These are phyloP conservation scores for Apostasia ramifera DNA, from an alignment of 106 monocot genomes.

Conservation along the genomic window DNA sequence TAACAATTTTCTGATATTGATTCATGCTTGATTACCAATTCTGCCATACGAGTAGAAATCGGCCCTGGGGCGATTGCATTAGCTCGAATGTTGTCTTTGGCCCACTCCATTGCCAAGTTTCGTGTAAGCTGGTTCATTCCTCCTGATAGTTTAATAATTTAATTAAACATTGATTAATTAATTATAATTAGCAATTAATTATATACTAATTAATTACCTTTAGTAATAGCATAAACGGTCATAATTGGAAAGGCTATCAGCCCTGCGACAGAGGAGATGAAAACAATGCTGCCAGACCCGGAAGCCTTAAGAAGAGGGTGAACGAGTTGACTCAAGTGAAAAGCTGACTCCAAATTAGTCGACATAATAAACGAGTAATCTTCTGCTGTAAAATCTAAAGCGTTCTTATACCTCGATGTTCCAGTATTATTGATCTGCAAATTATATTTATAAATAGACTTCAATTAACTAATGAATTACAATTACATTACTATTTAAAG, in stretches of 20 bases:
- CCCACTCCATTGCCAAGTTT: slow-evolving; percentile 37
- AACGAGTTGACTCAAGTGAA: slow-evolving; percentile 16
- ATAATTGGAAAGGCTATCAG: neutral
- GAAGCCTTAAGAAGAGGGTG: slow-evolving; percentile 21
- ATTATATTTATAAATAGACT: neutral
- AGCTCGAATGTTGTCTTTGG: slow-evolving; percentile 21
- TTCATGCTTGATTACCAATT: too few species aligned
- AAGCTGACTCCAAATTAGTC: slow-evolving; percentile 24
- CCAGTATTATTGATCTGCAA: slow-evolving; percentile 13
- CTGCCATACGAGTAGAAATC: slow-evolving; percentile 3
- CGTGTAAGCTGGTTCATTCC: slow-evolving; percentile 34
- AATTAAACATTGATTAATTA: neutral
- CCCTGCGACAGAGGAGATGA: slow-evolving; percentile 13
- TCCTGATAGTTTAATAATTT: slow-evolving; percentile 15
- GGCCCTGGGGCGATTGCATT: slow-evolving; percentile 31
- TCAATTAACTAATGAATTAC: slow-evolving; percentile 23
- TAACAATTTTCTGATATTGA: too few species aligned
- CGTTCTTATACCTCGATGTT: neutral
- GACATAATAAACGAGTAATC: slow-evolving; percentile 1
- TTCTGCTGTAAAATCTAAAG: neutral
- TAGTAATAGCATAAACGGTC: slow-evolving; percentile 5
- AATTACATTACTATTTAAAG: neutral
- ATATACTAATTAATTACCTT: slow-evolving; percentile 5
- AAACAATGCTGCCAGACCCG: slow-evolving; percentile 17
- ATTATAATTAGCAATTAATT: neutral